Evolutionary conservation across 148 eudicot genomes (phyloP).

Genomic region (Fagopyrum homotropicum): DNA sequence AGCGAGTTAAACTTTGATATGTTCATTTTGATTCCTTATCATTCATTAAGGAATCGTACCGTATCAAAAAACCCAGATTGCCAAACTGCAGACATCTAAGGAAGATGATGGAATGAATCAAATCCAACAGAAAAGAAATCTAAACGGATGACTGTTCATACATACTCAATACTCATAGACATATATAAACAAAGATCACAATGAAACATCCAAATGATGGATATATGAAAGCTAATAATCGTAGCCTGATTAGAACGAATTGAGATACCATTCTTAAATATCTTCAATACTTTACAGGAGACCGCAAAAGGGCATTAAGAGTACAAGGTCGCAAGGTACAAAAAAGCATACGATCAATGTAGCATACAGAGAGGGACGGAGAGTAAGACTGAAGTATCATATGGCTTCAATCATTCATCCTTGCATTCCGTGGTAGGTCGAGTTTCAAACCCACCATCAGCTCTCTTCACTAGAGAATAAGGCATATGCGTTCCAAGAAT

Average conservation of each 20-base stretch:
- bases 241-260: not conserved
- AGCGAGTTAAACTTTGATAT: too few species aligned
- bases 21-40: too few species aligned
- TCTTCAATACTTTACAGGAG: constrained; percentile 5
- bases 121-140: not conserved
- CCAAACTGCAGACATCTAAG: not conserved
- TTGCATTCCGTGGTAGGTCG: constrained; percentile 14
- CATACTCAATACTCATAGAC: not conserved
- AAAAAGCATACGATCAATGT: not conserved
- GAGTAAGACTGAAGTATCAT: not conserved
- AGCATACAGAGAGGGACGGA: not conserved
- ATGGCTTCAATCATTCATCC: not conserved
- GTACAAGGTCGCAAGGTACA: constrained; percentile 7
- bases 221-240: too few species aligned
- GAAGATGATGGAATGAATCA: not conserved
- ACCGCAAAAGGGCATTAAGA: not conserved
- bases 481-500: constrained; percentile 16
- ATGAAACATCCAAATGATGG: not conserved
- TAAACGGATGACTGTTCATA: not conserved
- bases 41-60: too few species aligned
- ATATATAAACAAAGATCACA: constrained; percentile 3
- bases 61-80: not conserved
- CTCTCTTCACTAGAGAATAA: constrained; percentile 15
- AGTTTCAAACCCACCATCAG: constrained; percentile 14
- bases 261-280: not conserved